Percentiles rank a stretch among this genome's conserved stretches.
Conservation (phyloP, 202 grass and related monocot genomes). For the Schoenoplectus tabernaemontani region DNA sequence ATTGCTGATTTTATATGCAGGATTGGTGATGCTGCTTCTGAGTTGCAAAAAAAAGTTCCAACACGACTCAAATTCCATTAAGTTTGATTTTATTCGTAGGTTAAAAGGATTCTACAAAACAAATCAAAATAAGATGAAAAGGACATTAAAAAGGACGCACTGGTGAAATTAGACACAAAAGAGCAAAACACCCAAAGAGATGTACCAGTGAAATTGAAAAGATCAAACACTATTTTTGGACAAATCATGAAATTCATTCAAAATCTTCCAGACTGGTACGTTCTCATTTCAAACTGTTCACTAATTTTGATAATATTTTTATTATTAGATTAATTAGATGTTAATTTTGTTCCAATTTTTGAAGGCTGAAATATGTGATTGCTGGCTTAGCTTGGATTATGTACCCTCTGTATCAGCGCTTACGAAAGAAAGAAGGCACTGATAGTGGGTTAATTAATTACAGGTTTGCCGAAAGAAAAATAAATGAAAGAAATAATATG, state of each 20-base stretch:
- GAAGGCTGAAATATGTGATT: constrained; percentile 24
- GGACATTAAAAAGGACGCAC: neutral
- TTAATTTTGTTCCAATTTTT: neutral
- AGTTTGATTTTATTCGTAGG: neutral
- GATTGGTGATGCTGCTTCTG: neutral
- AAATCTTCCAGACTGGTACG: constrained; percentile 20
- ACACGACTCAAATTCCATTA: neutral
- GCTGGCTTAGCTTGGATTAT: constrained; percentile 9
- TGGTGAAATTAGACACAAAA: neutral
- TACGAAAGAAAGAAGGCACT: constrained; percentile 22
- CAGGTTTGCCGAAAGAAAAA: neutral
- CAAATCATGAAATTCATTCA: neutral
- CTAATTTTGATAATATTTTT: neutral
- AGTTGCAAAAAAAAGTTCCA: constrained; percentile 1
- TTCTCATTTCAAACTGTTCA: neutral
- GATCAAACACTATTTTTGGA: neutral
- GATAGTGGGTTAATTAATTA: neutral
- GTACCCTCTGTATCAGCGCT: constrained; percentile 15
- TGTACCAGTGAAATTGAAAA: neutral
- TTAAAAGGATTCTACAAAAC: neutral
- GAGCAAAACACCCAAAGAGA: neutral
- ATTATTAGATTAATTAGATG: neutral
- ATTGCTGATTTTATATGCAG: constrained; percentile 10
- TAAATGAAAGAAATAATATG: neutral
- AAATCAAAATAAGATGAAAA: neutral